These are phyloP conservation scores for Colletotrichum horii DNA, from an alignment of 2,329 filamentous ascomycete genomes.

Conservation along the genomic window DNA sequence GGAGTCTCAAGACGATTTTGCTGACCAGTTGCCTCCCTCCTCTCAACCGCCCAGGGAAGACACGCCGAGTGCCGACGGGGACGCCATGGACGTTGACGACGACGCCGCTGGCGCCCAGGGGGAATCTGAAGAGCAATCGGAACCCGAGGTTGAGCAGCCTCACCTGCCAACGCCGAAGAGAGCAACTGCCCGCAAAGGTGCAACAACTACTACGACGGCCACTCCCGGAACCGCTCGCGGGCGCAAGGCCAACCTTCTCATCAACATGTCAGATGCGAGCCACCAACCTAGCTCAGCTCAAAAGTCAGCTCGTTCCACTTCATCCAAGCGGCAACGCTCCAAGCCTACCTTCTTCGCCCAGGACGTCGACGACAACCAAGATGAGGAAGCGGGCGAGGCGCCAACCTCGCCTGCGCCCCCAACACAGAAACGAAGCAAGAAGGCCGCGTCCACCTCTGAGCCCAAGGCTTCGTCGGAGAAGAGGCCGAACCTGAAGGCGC, in stretches of 20 bases:
- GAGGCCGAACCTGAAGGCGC: neutral
- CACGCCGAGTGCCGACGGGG: slow-evolving; percentile 3
- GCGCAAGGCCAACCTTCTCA: neutral
- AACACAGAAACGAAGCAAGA: neutral
- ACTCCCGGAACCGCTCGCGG: neutral
- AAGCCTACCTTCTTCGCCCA: slow-evolving; percentile 53
- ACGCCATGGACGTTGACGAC: slow-evolving; percentile 30
- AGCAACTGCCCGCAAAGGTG: slow-evolving; percentile 32
- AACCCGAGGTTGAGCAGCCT: neutral
- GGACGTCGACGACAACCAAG: slow-evolving; percentile 25
- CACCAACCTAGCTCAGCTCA: slow-evolving; percentile 4
- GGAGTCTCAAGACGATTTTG: neutral
- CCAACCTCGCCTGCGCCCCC: neutral
- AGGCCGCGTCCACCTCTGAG: neutral
- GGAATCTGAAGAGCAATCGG: neutral
- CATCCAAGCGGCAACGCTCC: slow-evolving; percentile 38
- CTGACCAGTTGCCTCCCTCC: slow-evolving; percentile 4
- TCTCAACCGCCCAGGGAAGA: slow-evolving; percentile 9
- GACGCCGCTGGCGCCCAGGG: neutral
- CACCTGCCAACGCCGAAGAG: neutral
- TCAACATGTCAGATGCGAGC: slow-evolving; percentile 19
- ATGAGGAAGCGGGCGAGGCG: neutral
- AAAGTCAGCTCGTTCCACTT: slow-evolving; percentile 34
- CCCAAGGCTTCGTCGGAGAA: neutral
- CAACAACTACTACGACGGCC: slow-evolving; percentile 34